Conservation (phyloP, 1,284 basidiomycete genomes). For the Trametes hirsuta region DNA sequence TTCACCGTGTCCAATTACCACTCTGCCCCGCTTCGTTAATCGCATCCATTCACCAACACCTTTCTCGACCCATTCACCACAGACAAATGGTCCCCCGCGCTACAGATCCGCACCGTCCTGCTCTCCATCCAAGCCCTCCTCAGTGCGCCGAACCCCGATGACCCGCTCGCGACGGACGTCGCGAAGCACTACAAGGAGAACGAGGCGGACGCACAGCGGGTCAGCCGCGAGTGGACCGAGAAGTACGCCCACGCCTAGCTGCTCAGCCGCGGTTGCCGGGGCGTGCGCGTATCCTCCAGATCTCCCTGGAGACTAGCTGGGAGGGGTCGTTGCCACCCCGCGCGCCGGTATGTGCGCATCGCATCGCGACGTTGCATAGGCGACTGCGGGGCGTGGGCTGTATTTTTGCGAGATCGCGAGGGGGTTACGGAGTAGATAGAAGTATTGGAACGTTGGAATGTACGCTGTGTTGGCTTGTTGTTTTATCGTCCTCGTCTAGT, state of each 20-base stretch:
- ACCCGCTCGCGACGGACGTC: constrained; percentile 97
- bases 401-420: neutral
- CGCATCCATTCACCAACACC: neutral
- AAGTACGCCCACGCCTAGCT: constrained; percentile 60
- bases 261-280: neutral
- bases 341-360: neutral
- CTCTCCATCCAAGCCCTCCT: constrained; percentile 96
- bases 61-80: neutral
- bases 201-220: constrained; percentile 88
- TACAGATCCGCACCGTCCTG: constrained; percentile 97
- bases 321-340: neutral
- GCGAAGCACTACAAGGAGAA: constrained; percentile 99
- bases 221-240: constrained; percentile 92
- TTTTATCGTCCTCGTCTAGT: neutral
- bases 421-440: constrained; percentile 1
- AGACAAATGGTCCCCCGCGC: constrained; percentile 99
- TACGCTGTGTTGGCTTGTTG: constrained; percentile 12
- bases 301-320: neutral
- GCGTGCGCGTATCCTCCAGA: neutral
- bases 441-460: constrained; percentile 9
- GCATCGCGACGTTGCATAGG: neutral
- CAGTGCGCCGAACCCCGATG: constrained; percentile 96
- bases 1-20: neutral
- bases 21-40: no score
- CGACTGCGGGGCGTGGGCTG: neutral